A percentile compares a stretch with the other conserved stretches of the same genome.
These are phyloP conservation scores for Colletotrichum sp. DNA, from an alignment of 2,329 filamentous ascomycete species.

Conservation along the genomic window DNA sequence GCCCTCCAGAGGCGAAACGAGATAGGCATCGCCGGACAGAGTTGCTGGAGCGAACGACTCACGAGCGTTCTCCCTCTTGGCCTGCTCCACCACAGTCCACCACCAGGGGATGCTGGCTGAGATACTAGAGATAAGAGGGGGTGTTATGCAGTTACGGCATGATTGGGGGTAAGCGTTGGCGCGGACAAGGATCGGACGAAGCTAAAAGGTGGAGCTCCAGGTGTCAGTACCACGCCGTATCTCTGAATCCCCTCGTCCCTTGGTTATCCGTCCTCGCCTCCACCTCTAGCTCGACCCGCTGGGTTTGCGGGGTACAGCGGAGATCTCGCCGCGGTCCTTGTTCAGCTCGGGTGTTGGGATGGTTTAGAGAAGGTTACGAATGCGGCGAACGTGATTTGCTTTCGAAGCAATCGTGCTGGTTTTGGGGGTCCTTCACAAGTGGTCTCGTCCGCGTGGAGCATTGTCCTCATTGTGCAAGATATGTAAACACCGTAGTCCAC, in stretches of 20 bases:
- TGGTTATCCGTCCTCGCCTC: neutral
- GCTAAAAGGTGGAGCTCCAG: slow-evolving; percentile 16
- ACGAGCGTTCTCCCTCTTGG: neutral
- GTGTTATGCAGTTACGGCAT: neutral
- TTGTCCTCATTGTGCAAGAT: neutral
- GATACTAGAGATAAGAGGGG: neutral
- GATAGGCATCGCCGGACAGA: slow-evolving; percentile 3
- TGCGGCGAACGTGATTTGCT: neutral
- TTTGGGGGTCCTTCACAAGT: neutral
- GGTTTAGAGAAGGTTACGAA: neutral
- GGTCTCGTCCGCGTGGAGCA: neutral
- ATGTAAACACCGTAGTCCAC: neutral
- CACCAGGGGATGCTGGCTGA: neutral
- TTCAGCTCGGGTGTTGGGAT: neutral
- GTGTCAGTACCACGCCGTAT: slow-evolving; percentile 2
- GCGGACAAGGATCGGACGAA: neutral
- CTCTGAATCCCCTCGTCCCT: slow-evolving; percentile 5
- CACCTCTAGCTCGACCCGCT: neutral
- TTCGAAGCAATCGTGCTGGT: neutral
- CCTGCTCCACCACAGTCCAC: slow-evolving; percentile 4
- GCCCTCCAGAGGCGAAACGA: neutral
- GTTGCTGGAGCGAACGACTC: neutral
- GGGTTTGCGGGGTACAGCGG: slow-evolving; percentile 9
- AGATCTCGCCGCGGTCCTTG: slow-evolving; percentile 3
- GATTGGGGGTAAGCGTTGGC: neutral